Conservation (phyloP, 2,329 filamentous ascomycete genomes). For the Sporothrix dimorphospora region DNA sequence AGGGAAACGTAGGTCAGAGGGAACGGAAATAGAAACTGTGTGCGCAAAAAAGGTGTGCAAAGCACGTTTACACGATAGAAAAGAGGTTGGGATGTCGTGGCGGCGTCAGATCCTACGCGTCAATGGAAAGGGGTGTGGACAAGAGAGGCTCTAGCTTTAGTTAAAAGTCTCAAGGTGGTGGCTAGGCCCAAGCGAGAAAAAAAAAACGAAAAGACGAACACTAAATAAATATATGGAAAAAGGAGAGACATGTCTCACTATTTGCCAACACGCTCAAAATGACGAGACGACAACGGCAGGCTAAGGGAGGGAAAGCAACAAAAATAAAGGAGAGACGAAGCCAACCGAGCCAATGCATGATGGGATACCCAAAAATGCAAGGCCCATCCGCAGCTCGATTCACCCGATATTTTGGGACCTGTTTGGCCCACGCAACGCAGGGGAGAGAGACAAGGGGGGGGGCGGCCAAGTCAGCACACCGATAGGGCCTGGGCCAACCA, state of each 20-base stretch:
- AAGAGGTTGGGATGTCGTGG: slow-evolving; percentile 7
- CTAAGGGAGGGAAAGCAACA: background rate
- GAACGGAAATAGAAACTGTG: background rate
- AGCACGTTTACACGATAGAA: slow-evolving; percentile 10
- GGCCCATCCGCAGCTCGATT: slow-evolving; percentile 5
- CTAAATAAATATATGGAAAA: background rate
- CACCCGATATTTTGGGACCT: background rate
- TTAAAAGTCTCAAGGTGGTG: too few relatives aligned
- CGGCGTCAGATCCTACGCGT: slow-evolving; percentile 10
- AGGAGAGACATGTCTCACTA: slow-evolving; percentile 15
- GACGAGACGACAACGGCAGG: background rate
- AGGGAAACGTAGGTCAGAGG: background rate
- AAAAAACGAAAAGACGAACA: background rate
- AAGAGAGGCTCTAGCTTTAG: background rate
- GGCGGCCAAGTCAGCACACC: slow-evolving; percentile 2
- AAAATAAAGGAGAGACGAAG: background rate
- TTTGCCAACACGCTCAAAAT: background rate
- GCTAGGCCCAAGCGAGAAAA: background rate
- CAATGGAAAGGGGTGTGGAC: background rate
- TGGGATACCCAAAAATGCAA: background rate
- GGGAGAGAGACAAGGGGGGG: background rate
- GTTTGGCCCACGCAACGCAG: background rate
- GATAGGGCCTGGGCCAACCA: background rate
- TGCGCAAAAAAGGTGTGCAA: background rate
- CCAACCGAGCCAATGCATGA: background rate